Evolutionary conservation across 805 yeast genomes (phyloP).

Genomic region (Candida sakaeoensis): DNA sequence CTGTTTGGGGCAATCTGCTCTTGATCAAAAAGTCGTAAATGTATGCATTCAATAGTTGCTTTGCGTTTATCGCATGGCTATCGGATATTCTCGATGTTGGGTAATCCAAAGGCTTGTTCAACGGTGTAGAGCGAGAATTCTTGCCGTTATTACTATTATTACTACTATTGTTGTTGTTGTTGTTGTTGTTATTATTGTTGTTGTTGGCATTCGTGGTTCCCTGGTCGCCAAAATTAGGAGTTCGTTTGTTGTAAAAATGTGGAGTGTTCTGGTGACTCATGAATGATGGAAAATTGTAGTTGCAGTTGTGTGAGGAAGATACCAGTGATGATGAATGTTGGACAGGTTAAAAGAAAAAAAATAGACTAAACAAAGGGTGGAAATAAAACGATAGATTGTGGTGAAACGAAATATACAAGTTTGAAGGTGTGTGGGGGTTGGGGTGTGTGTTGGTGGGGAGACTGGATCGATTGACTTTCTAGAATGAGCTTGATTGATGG

Average conservation of each 20-base stretch:
- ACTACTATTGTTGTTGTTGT: slow-evolving; percentile 5
- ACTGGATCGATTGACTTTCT: too few relatives aligned
- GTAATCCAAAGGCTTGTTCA: slow-evolving; percentile 2
- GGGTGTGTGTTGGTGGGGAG: too few relatives aligned
- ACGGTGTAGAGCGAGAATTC: not conserved
- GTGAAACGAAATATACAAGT: too few relatives aligned
- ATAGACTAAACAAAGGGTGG: not conserved
- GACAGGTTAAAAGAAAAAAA: not conserved
- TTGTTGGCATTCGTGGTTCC: not conserved
- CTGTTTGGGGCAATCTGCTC: slow-evolving; percentile 67
- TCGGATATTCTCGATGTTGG: slow-evolving; percentile 26
- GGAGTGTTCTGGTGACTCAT: slow-evolving; percentile 40
- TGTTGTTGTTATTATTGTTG: not conserved
- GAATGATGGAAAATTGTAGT: not conserved
- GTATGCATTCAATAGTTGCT: slow-evolving; percentile 72
- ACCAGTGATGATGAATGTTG: not conserved
- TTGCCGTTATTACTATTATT: not conserved
- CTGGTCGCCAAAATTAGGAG: slow-evolving; percentile 20
- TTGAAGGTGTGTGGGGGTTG: too few relatives aligned
- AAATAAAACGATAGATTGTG: not conserved
- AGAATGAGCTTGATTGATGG: too few relatives aligned
- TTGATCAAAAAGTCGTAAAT: slow-evolving; percentile 82
- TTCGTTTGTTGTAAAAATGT: slow-evolving; percentile 28
- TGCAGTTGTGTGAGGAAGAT: not conserved
- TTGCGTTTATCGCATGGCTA: slow-evolving; percentile 43